These are phyloP conservation scores for Botrytis pseudocinerea DNA, from an alignment of 2,329 filamentous ascomycete genomes.

Conservation along the genomic window DNA sequence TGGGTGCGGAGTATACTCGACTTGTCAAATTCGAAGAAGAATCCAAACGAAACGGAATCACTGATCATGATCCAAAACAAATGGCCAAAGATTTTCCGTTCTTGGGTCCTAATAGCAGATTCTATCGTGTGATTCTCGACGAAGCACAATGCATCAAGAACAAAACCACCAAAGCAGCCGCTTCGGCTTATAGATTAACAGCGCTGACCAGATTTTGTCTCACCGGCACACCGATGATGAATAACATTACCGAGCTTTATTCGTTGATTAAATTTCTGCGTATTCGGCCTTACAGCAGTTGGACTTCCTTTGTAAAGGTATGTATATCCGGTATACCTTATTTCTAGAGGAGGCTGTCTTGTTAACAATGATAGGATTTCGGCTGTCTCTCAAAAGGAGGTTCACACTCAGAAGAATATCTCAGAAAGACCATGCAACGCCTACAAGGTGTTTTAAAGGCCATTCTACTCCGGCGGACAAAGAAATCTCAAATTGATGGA, in stretches of 20 bases:
- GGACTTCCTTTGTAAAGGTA: slow-evolving; percentile 60
- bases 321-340: slow-evolving; percentile 33
- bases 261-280: slow-evolving; percentile 75
- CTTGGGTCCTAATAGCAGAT: slow-evolving; percentile 60
- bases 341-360: slow-evolving; percentile 27
- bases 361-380: slow-evolving; percentile 33
- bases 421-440: slow-evolving; percentile 60
- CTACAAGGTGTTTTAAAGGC: slow-evolving; percentile 76
- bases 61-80: slow-evolving; percentile 43
- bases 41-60: slow-evolving; percentile 24
- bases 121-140: slow-evolving; percentile 73
- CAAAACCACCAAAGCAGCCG: slow-evolving; percentile 59
- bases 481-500: slow-evolving; percentile 76
- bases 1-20: slow-evolving; percentile 67
- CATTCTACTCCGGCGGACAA: slow-evolving; percentile 79
- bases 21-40: slow-evolving; percentile 51
- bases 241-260: slow-evolving; percentile 74
- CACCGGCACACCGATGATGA: slow-evolving; percentile 88
- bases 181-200: slow-evolving; percentile 59
- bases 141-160: slow-evolving; percentile 85
- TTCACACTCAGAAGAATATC: slow-evolving; percentile 24
- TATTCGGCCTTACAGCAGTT: slow-evolving; percentile 72
- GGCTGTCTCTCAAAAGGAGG: slow-evolving; percentile 35
- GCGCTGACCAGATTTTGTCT: slow-evolving; percentile 70
- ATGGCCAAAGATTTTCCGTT: slow-evolving; percentile 44